Conservation (phyloP, 192 early-diverging fungal genomes). For the Glomus cerebriforme region DNA sequence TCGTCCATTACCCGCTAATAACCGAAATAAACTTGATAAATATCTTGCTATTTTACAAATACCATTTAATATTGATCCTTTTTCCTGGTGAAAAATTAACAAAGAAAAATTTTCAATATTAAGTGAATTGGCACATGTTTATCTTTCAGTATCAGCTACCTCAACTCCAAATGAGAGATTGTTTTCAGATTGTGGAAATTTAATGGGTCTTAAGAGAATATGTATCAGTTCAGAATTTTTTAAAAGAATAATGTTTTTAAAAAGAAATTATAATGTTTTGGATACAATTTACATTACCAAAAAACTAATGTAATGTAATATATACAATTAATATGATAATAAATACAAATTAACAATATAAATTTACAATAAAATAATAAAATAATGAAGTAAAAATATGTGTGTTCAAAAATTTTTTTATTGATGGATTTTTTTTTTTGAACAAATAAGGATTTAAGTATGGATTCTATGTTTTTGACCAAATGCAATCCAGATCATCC, state of each 20-base stretch:
- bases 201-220: neutral
- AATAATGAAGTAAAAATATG: too few species aligned
- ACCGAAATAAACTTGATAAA: neutral
- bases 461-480: too few species aligned
- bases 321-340: too few species aligned
- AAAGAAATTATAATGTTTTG: neutral
- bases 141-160: neutral
- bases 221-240: neutral
- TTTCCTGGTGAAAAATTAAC: neutral
- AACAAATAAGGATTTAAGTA: too few species aligned
- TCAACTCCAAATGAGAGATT: neutral
- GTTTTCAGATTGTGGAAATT: neutral
- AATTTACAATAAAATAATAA: too few species aligned
- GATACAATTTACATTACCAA: neutral
- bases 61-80: neutral
- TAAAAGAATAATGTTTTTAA: neutral
- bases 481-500: too few species aligned
- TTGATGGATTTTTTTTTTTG: too few species aligned
- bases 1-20: neutral
- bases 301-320: too few species aligned
- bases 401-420: too few species aligned
- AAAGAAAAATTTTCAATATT: neutral
- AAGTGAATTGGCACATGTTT: neutral
- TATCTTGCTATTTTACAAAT: neutral
- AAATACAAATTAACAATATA: too few species aligned